phyloP scores from a whole-genome alignment of 306 rosid species.

The Erythrophleum fordii region DNA sequence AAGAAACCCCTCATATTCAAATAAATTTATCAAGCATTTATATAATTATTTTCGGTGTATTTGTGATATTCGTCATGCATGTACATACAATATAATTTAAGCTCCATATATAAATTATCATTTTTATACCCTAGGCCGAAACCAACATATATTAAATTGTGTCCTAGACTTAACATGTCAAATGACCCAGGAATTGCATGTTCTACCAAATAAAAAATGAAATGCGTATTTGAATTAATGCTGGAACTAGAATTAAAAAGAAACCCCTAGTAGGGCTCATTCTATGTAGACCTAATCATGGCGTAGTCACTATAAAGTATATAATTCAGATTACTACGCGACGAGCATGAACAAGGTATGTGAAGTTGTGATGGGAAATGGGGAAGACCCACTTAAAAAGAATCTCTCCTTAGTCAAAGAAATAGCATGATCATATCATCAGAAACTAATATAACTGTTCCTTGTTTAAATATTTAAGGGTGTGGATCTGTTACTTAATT shows the following conservation, averaged over 20 bases:
- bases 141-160: too few relatives aligned
- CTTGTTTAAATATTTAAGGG: slow-evolving; percentile 15
- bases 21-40: too few relatives aligned
- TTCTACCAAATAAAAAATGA: background rate
- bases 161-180: too few relatives aligned
- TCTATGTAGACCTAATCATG: slow-evolving; percentile 58
- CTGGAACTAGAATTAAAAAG: background rate
- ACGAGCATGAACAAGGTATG: slow-evolving; percentile 48
- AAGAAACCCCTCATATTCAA: too few relatives aligned
- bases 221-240: background rate
- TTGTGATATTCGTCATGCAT: too few relatives aligned
- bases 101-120: too few relatives aligned
- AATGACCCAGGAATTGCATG: too few relatives aligned
- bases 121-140: too few relatives aligned
- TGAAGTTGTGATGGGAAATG: slow-evolving; percentile 19
- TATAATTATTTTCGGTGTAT: too few relatives aligned
- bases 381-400: slow-evolving; percentile 48
- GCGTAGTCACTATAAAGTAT: slow-evolving; percentile 35
- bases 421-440: slow-evolving; percentile 44
- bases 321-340: slow-evolving; percentile 52
- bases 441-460: background rate
- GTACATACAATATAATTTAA: too few relatives aligned
- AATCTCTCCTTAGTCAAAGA: slow-evolving; percentile 48
- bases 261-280: slow-evolving; percentile 33
- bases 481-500: slow-evolving; percentile 41